phyloP scores from a whole-genome alignment of 441 rosid genomes.

The Adansonia madagascariensis region DNA sequence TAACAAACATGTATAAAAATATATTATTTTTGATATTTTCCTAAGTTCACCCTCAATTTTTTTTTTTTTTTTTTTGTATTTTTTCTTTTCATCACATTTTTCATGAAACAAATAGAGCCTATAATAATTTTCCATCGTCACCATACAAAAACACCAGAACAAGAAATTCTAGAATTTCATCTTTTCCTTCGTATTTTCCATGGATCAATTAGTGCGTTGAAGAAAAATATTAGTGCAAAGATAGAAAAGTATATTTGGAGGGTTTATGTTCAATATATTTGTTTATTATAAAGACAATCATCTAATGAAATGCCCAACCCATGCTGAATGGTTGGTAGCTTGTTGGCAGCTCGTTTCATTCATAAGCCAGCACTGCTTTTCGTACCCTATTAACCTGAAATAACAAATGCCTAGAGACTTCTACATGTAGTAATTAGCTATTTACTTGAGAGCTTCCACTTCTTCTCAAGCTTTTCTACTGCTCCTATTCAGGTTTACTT shows the following conservation, averaged over 20 bases:
- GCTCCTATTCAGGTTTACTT: constrained; percentile 59
- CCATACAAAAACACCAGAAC: not conserved
- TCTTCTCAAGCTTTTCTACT: constrained; percentile 8
- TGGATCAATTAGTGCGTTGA: not conserved
- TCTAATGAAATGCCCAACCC: not conserved
- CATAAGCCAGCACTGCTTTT: not conserved
- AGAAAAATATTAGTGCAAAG: not conserved
- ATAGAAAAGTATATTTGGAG: not conserved
- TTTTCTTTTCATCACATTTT: not conserved
- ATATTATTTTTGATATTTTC: too few relatives aligned
- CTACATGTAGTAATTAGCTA: not conserved
- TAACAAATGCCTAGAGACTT: not conserved
- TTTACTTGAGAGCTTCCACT: not conserved
- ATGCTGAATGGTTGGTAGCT: not conserved
- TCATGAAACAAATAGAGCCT: not conserved
- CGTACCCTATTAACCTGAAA: not conserved
- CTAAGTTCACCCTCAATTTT: too few relatives aligned
- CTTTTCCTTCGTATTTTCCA: too few relatives aligned
- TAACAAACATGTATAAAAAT: too few relatives aligned
- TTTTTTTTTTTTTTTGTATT: too few relatives aligned
- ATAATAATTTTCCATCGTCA: not conserved
- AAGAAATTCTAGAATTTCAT: too few relatives aligned
- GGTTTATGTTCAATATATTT: not conserved
- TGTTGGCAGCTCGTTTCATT: not conserved
- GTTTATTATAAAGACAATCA: not conserved